phyloP scores from a whole-genome alignment of 2,329 filamentous ascomycete genomes.

The Dendryphion nanum region DNA sequence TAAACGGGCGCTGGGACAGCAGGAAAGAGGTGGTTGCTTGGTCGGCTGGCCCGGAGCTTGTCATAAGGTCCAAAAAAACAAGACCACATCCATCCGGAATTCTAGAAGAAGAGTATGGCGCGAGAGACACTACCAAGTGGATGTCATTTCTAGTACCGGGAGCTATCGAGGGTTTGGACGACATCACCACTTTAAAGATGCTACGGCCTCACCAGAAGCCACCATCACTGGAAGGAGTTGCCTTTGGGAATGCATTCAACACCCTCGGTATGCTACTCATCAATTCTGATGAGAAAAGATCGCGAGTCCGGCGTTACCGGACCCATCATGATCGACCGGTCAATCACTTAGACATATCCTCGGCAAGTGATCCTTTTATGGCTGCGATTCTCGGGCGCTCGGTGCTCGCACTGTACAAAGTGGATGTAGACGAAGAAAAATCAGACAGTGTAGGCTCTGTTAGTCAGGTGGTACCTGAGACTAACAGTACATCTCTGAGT shows the following conservation, averaged over 20 bases:
- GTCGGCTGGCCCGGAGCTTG: conserved; percentile 59
- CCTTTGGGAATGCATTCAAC: conserved; percentile 58
- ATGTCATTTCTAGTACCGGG: conserved; percentile 53
- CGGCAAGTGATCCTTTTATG: conserved; percentile 44
- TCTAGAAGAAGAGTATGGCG: conserved; percentile 14
- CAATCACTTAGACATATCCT: conserved; percentile 49
- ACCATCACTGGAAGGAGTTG: conserved; percentile 45
- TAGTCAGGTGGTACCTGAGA: conserved; percentile 15
- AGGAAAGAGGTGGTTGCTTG: conserved; percentile 58
- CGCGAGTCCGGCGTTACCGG: conserved; percentile 30
- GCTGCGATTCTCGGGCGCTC: conserved; percentile 52
- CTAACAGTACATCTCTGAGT: conserved; percentile 2
- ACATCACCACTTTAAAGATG: conserved; percentile 58
- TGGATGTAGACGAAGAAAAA: conserved; percentile 24
- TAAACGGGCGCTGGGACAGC: conserved; percentile 39
- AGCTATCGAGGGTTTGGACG: conserved; percentile 54
- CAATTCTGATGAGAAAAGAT: conserved; percentile 11
- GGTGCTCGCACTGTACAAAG: conserved; percentile 47
- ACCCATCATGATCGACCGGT: conserved; percentile 44
- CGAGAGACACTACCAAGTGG: conserved; percentile 43
- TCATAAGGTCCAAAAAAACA: conserved; percentile 50
- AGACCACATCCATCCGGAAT: conserved; percentile 19
- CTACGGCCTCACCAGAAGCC: conserved; percentile 44
- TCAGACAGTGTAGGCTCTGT: conserved; percentile 8
- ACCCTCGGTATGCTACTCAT: conserved; percentile 42